These are phyloP conservation scores for Sugiyamaella boreocaroliniensis DNA, from an alignment of 805 yeast genomes.

Conservation along the genomic window DNA sequence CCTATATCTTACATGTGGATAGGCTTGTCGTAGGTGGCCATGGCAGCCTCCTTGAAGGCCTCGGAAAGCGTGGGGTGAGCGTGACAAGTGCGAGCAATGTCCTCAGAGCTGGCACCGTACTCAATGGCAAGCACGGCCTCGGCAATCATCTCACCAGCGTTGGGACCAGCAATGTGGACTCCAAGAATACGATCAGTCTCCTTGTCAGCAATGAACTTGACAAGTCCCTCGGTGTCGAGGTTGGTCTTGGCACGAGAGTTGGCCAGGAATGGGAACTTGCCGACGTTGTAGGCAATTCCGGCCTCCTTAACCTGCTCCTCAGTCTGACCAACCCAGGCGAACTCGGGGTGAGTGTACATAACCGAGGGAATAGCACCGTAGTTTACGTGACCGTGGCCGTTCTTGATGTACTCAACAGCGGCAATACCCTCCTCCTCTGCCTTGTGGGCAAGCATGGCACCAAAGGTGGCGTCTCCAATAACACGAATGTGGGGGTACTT, in stretches of 20 bases:
- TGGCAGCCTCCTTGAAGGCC: conserved; percentile 97
- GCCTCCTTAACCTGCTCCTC: conserved; percentile 92
- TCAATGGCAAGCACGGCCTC: conserved; percentile 97
- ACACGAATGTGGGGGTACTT: conserved; percentile 90
- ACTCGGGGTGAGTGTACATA: conserved; percentile 99
- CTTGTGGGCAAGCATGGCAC: conserved; percentile 99
- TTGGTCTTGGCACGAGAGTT: conserved; percentile 99
- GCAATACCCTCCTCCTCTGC: conserved; percentile 99
- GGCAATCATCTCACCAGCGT: conserved; percentile 99
- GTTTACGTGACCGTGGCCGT: conserved; percentile 96
- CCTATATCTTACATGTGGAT: conserved; percentile 56
- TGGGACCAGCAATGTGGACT: conserved; percentile 94
- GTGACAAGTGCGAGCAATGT: conserved; percentile 93
- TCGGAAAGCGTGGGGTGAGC: conserved; percentile 98
- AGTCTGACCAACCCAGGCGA: conserved; percentile 97
- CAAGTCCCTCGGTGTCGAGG: conserved; percentile 94
- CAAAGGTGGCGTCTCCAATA: conserved; percentile 97
- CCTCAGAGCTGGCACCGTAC: conserved; percentile 98
- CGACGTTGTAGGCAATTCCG: conserved; percentile 85
- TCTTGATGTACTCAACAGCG: conserved; percentile 89
- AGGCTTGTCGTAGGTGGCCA: conserved; percentile 87
- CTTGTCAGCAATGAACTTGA: conserved; percentile 90
- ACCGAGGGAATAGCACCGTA: conserved; percentile 97
- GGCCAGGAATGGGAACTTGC: conserved; percentile 98
- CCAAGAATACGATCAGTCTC: conserved; percentile 96